phyloP scores from a whole-genome alignment of 352 stramenopile genomes.

The Pythium brassicae region DNA sequence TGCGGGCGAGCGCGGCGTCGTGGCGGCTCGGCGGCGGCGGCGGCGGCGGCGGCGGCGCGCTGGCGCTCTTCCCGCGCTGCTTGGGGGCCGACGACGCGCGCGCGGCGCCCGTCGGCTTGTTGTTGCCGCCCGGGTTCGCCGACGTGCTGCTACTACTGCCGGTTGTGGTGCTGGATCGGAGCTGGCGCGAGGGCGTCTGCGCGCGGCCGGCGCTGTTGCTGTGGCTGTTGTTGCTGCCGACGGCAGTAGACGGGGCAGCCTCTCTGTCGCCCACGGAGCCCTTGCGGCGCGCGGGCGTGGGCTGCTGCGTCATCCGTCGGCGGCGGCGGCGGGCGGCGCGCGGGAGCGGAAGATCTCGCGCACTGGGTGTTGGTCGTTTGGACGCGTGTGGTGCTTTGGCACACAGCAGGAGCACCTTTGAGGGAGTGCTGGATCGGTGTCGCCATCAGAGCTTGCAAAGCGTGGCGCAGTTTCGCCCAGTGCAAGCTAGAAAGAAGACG shows the following conservation, averaged over 20 bases:
- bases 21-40: conserved; percentile 8
- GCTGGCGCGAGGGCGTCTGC: conserved; percentile 12
- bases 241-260: background rate
- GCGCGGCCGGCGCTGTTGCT: background rate
- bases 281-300: conserved; percentile 8
- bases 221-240: background rate
- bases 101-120: conserved; percentile 1
- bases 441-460: background rate
- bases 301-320: conserved; percentile 8
- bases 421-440: too few species aligned
- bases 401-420: background rate
- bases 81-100: conserved; percentile 14
- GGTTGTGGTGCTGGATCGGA: conserved; percentile 2
- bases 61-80: conserved; percentile 11
- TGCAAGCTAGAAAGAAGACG: too few species aligned
- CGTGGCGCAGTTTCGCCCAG: background rate
- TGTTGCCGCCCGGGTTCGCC: background rate
- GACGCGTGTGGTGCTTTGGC: background rate
- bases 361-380: too few species aligned
- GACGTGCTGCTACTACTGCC: background rate
- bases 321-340: background rate
- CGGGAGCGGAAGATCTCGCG: background rate
- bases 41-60: background rate
- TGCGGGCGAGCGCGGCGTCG: conserved; percentile 32
- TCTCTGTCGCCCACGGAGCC: conserved; percentile 14